Evolutionary conservation across 2,329 filamentous ascomycete genomes (phyloP).

Genomic region (Xylariales sp.): DNA sequence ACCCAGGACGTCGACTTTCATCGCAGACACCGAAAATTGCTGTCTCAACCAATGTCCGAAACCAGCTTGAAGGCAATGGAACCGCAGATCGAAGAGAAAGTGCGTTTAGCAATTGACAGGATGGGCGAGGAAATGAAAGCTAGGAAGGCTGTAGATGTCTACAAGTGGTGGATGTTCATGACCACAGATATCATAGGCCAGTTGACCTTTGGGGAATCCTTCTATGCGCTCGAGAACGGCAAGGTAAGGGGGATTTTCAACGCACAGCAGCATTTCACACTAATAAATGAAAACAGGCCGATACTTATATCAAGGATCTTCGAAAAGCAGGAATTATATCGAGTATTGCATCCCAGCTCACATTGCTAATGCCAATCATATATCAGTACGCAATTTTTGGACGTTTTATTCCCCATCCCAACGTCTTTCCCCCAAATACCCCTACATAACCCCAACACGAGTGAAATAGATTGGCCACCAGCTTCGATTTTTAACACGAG

Average conservation of each 20-base stretch:
- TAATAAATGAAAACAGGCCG: background rate
- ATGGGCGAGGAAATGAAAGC: slow-evolving; percentile 58
- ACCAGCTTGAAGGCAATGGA: slow-evolving; percentile 50
- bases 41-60: slow-evolving; percentile 56
- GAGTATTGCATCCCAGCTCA: background rate
- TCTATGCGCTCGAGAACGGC: slow-evolving; percentile 62
- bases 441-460: too few relatives aligned
- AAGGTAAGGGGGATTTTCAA: slow-evolving; percentile 51
- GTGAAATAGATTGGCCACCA: background rate
- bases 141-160: slow-evolving; percentile 56
- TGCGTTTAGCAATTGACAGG: slow-evolving; percentile 54
- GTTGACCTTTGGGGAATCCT: slow-evolving; percentile 67
- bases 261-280: background rate
- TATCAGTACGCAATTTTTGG: background rate
- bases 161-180: slow-evolving; percentile 67
- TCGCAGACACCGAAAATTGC: slow-evolving; percentile 54
- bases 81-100: slow-evolving; percentile 51
- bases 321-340: background rate
- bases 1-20: slow-evolving; percentile 55
- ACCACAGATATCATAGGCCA: slow-evolving; percentile 66
- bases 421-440: too few relatives aligned
- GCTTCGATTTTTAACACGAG: background rate
- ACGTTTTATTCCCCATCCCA: too few relatives aligned
- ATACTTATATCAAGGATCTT: background rate
- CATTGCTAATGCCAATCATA: background rate